A percentile compares a stretch with the other conserved stretches of the same genome.
Evolutionary conservation across 805 yeast genomes (phyloP).

Genomic region (Candida coquimbonensis): DNA sequence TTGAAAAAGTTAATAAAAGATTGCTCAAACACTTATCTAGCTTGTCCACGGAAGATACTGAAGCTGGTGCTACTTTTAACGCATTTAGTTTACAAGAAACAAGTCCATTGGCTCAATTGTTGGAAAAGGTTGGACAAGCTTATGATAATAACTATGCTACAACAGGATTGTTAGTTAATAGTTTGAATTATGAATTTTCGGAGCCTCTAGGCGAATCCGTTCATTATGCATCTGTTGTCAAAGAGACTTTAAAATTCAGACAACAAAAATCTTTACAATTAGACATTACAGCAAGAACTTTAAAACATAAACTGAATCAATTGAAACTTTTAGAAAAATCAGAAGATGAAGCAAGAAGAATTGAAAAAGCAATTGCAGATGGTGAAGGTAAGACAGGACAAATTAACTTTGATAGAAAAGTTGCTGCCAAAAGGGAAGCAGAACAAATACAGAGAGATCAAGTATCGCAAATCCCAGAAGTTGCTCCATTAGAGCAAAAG

Average conservation of each 20-base stretch:
- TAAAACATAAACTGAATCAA: conserved; percentile 26
- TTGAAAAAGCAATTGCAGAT: conserved; percentile 25
- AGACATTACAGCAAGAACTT: conserved; percentile 34
- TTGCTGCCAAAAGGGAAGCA: conserved; percentile 15
- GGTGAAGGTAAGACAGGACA: conserved; percentile 22
- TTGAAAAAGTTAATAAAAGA: conserved; percentile 53
- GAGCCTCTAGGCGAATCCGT: conserved; percentile 71
- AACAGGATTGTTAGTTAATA: conserved; percentile 39
- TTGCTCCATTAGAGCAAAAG: conserved; percentile 20
- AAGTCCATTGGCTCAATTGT: conserved; percentile 37
- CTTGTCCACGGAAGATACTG: conserved; percentile 56
- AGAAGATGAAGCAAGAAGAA: conserved; percentile 38
- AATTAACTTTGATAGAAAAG: conserved; percentile 23
- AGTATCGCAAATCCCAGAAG: not conserved
- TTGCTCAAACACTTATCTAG: conserved; percentile 45
- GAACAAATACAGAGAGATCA: not conserved
- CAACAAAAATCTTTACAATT: conserved; percentile 41
- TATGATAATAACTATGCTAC: conserved; percentile 66
- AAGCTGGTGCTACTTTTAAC: conserved; percentile 62
- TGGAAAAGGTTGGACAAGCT: conserved; percentile 80
- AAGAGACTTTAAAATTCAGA: conserved; percentile 48
- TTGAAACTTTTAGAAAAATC: conserved; percentile 33
- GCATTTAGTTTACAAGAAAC: conserved; percentile 46
- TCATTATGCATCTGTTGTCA: conserved; percentile 51
- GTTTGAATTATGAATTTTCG: conserved; percentile 50